Evolutionary conservation across 2,329 filamentous ascomycete genomes (phyloP), one percentile per base, ranked within the genome.

Genomic region (Hypomyces rosellus): DNA sequence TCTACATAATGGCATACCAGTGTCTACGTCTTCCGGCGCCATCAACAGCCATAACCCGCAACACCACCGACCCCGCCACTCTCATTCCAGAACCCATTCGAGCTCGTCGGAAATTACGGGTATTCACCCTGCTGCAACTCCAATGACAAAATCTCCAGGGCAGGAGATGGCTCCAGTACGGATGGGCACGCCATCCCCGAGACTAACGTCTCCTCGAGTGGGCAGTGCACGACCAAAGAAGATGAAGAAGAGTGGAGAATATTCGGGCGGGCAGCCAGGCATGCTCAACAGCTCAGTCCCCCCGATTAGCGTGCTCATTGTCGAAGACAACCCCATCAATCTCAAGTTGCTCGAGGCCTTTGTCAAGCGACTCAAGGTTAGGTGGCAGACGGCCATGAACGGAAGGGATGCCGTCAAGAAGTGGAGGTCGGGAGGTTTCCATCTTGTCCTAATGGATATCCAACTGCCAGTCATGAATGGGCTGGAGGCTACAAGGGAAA

Each of bases 261-360:
- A 70, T 46, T 65, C 74, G 1, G 68, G 65, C 12, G 63, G 86
- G 53, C 78, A 79, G 22, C 75, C 84, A 4, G 84, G 81, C 30
- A 76, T 88, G 60, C 78, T 95, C 25, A 89, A 92, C 58, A 86
- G 85, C 48, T 84, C 84, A 1, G 89, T 97, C 1, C 93, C 93
- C 7, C 92, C 93, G 1, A 97, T 99, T 71, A 97, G 95, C 60
- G 91, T 97, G 7, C 76, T 99, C 40, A 96, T 99, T 54, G 93
- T 99, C 13, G 93, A 99, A 72, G 93, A 99, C 72, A 99, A 99
- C 68, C 90, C 93, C 56, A 97, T 99, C 77, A 99, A 97, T 64
- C 74, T 97, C 58, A 88, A 89, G 62, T 82, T 99, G 9, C 75
- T 99, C 34, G 92, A 96, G 64, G 90, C 91, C 1, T 95, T 99